phyloP scores from a whole-genome alignment of 331 rosid species.

The Malus hybrid region DNA sequence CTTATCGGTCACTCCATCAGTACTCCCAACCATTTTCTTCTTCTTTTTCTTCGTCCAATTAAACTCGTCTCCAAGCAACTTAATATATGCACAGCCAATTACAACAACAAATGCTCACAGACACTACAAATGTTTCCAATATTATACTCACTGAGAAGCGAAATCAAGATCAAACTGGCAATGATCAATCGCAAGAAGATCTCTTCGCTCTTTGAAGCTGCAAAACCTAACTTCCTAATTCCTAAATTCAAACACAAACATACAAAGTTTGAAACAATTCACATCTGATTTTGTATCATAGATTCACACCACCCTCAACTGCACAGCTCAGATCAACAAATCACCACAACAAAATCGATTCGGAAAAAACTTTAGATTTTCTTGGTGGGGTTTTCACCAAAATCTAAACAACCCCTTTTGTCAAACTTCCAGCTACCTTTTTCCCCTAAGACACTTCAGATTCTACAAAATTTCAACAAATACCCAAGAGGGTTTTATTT shows the following conservation, averaged over 20 bases:
- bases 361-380: not conserved
- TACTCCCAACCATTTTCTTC: conserved; percentile 40
- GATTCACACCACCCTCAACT: conserved; percentile 3
- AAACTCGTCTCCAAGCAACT: no score
- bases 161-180: not conserved
- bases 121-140: not conserved
- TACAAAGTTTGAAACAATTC: not conserved
- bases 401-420: conserved; percentile 16
- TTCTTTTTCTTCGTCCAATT: not conserved
- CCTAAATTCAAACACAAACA: not conserved
- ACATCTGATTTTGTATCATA: not conserved
- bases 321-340: not conserved
- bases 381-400: conserved; percentile 10
- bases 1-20: conserved; percentile 14
- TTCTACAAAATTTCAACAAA: conserved; percentile 11
- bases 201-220: not conserved
- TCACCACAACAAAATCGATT: not conserved
- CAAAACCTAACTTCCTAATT: not conserved
- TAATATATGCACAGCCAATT: no score
- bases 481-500: conserved; percentile 2
- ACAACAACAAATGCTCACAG: no score
- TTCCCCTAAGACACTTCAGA: not conserved
- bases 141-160: not conserved
- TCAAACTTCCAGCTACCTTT: not conserved
- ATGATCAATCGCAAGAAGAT: not conserved